Evolutionary conservation across 139 green algal species (phyloP).

Genomic region (Deuterostichococcus epilithicus): DNA sequence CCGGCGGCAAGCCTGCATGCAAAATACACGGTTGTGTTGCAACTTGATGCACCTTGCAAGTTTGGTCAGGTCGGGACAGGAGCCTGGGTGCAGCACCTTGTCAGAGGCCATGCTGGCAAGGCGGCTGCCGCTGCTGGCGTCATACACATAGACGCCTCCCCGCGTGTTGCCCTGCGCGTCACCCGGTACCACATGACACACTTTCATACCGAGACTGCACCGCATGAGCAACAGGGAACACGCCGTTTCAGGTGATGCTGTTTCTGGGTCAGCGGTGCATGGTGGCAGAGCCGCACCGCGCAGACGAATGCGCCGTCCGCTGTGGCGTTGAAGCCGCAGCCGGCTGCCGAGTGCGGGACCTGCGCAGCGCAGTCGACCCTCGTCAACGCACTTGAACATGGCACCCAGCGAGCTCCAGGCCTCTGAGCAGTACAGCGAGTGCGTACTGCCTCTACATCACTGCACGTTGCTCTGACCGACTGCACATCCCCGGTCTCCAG

Average conservation of each 20-base stretch:
- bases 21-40: not conserved
- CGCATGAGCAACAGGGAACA: not conserved
- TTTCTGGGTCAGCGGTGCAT: too few relatives aligned
- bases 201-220: too few relatives aligned
- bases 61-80: too few relatives aligned
- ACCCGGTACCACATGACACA: not conserved
- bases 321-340: conserved; percentile 43
- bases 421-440: too few relatives aligned
- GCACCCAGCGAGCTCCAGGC: too few relatives aligned
- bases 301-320: conserved; percentile 39
- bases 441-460: too few relatives aligned
- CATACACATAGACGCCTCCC: conserved; percentile 47
- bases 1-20: not conserved
- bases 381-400: too few relatives aligned
- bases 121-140: conserved; percentile 29
- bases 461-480: too few relatives aligned
- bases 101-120: conserved; percentile 27
- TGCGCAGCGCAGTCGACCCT: not conserved
- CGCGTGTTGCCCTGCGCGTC: conserved; percentile 40
- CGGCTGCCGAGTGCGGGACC: not conserved
- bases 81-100: too few relatives aligned
- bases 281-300: too few relatives aligned
- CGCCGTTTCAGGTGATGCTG: not conserved
- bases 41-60: too few relatives aligned
- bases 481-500: too few relatives aligned